phyloP scores from a whole-genome alignment of 768 basidiomycete species.

The Auriculariales sp. region DNA sequence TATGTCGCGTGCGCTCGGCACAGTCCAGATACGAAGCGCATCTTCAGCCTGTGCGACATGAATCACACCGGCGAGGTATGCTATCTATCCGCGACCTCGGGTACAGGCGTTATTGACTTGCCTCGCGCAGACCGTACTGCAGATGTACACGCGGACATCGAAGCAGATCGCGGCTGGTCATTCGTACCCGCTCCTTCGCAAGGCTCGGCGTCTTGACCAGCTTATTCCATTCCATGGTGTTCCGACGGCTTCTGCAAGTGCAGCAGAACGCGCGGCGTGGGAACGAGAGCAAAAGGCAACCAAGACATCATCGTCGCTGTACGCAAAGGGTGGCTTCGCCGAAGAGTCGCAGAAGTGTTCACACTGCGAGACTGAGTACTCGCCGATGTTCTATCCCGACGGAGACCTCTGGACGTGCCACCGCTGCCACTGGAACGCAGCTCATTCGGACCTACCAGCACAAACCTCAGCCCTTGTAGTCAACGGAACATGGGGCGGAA shows the following conservation, averaged over 20 bases:
- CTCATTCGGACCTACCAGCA: too few species aligned
- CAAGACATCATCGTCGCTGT: neutral
- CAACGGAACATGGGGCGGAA: too few species aligned
- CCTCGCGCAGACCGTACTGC: constrained; percentile 59
- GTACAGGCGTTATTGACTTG: neutral
- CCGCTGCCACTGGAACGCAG: constrained; percentile 27
- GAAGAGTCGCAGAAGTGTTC: constrained; percentile 33
- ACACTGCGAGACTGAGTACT: constrained; percentile 52
- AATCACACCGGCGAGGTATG: constrained; percentile 72
- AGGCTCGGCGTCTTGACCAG: constrained; percentile 71
- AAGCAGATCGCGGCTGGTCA: constrained; percentile 62
- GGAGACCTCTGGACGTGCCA: constrained; percentile 23
- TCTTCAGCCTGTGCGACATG: constrained; percentile 75
- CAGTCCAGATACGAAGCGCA: constrained; percentile 33
- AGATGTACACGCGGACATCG: constrained; percentile 73
- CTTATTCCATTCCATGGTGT: constrained; percentile 25
- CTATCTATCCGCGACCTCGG: neutral
- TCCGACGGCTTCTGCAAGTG: neutral
- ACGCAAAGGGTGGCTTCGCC: too few species aligned
- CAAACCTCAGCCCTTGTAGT: too few species aligned
- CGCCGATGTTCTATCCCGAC: constrained; percentile 57
- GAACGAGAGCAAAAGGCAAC: neutral
- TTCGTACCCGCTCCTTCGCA: constrained; percentile 76
- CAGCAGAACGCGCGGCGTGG: neutral
- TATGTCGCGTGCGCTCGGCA: constrained; percentile 72